Base-by-base conservation (phyloP, 768 basidiomycete genomes). In the Pisolithus marmoratus region DNA sequence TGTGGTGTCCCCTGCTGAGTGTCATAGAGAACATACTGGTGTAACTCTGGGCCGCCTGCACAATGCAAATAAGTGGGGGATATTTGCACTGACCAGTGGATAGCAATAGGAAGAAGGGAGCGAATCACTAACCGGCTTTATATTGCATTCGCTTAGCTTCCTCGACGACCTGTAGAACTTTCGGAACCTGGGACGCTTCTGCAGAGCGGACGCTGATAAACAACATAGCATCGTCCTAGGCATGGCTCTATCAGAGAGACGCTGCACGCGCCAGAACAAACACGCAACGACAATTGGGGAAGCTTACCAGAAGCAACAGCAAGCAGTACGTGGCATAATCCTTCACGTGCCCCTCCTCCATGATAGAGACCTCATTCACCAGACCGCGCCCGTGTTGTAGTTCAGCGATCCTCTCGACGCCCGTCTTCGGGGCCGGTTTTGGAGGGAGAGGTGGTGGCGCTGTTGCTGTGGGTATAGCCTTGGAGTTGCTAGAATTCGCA, bases 1-100 rank as follows among this genome's bases (percentile, higher is more conserved):
- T 70, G 72, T 29, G 56, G 53, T 64, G 54, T 29, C 29, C 3
- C 60, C 56, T 63, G 60, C 8, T 71, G 65, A 9, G 77, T 74
- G 54, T 90, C 87, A 58, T 90, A 84, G 0, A 84, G 66, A 43
- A 90, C 87, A 59, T 92, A 91, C 64, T 90, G 87, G 56, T 86
- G 75, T 5, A 91, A 65, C 40, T 85, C 84, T 12, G 80, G 68
- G 12, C 82, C 79, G 7, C 83, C 83, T 51, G 67, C 71, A 8
- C 74, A 52, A 15, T 14, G 23, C 23, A 23, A 44, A 4, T 4
- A 11, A 9, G 40, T 29, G 12, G 78, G 76, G 76, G 52, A 41
- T 44, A 19, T 46, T 44, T 26, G n/a, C 19, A 45, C 22, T 17
- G 26, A 19, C 52, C 23, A 34, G 22, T 22, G 17, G 22, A 41